Evolutionary conservation across 23 red algal genomes (phyloP), one percentile per base, ranked within the genome.

Genomic region (Chondrus crispus): DNA sequence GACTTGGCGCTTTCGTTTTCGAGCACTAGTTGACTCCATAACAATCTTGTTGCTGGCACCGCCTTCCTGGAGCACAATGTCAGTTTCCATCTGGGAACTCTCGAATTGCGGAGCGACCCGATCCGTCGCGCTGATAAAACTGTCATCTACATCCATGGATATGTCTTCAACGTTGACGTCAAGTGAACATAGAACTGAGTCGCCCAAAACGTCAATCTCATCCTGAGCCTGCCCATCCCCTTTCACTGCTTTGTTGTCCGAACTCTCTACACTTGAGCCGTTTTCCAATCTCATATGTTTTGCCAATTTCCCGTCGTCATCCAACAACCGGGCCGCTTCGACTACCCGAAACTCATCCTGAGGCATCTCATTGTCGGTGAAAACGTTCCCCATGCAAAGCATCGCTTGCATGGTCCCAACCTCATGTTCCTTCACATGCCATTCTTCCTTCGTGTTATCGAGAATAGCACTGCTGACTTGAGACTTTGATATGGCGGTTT

Each of bases 381-480:
- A 18, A 46, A 89, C 69, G 68, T 89, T 58, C 8, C 85, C 85
- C 75, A 92, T 92, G 18, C 62, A 28, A 9, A 92, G 77, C 88
- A 92, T 92, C 11, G 88, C 88, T 37, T 81, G 50, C 88, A 92
- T 83, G 14, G 29, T 83, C 18, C 77, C 77, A 38, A 92, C 71
- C 22, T 88, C 68, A 43, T 77, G 47, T 42, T 55, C 70, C 13
- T 48, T 41, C 68, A 85, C 49, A n/a, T 62, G 81, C 80, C 81
- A 80, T 44, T 94, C 91, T 69, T 94, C 81, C 43, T 94, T 85
- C 41, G 81, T 81, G 52, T 94, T 85, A 22, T 94, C 91, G 20
- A 94, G 51, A 71, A 94, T 85, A 18, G 91, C 74, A 64, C 58
- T 87, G 48, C 81, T 81, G 12, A 94, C 81, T 47, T 94, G 91